These are phyloP conservation scores for Cercophora samala DNA, from an alignment of 495 filamentous ascomycete genomes.

Conservation along the genomic window DNA sequence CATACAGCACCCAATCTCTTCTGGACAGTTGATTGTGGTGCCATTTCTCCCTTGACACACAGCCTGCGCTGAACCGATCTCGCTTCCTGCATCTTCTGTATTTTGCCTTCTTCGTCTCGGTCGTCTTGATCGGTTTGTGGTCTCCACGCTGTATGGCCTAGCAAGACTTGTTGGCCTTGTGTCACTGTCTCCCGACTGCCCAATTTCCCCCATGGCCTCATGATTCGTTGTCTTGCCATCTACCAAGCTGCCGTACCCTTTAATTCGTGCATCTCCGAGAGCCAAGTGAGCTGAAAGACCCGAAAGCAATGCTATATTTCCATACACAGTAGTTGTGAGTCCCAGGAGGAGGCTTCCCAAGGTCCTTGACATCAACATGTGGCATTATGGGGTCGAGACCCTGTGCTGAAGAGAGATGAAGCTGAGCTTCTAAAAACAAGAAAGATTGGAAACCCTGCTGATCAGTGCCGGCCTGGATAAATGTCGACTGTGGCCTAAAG, in stretches of 20 bases:
- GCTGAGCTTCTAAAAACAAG: background rate
- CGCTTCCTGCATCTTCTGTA: background rate
- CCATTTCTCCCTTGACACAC: background rate
- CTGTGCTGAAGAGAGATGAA: background rate
- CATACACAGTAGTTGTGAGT: background rate
- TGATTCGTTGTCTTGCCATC: background rate
- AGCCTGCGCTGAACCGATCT: background rate
- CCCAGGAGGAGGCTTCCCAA: slow-evolving; percentile 7
- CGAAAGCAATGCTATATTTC: background rate
- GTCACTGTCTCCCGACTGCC: background rate
- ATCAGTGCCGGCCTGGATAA: background rate
- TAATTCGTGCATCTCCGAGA: background rate
- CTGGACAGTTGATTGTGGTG: background rate
- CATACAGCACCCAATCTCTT: slow-evolving; percentile 2
- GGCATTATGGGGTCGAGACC: background rate
- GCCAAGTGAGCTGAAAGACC: background rate
- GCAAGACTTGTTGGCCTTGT: background rate
- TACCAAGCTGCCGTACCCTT: background rate
- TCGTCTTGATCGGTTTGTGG: background rate
- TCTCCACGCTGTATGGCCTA: background rate
- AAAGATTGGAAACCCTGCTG: background rate
- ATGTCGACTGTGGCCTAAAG: background rate
- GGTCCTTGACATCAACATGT: slow-evolving; percentile 8
- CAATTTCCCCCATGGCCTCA: background rate
- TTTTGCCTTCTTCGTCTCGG: background rate